These are phyloP conservation scores for Hanseniaspora singularis DNA, from an alignment of 805 yeast genomes.

Conservation along the genomic window DNA sequence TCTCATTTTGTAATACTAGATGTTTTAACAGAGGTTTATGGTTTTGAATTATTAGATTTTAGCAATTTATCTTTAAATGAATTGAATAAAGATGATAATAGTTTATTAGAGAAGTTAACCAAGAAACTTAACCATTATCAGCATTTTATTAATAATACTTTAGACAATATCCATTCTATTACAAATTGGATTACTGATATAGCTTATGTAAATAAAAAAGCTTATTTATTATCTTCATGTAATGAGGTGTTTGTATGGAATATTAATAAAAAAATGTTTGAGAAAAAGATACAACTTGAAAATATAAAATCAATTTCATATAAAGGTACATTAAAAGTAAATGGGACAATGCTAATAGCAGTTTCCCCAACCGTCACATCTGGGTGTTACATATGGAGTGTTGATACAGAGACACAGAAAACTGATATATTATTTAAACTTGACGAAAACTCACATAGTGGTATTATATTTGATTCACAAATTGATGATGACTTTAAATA, in stretches of 20 bases:
- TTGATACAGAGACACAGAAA: conserved; percentile 25
- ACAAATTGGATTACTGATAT: conserved; percentile 68
- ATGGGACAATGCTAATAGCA: conserved; percentile 35
- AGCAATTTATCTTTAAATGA: conserved; percentile 16
- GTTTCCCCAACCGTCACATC: conserved; percentile 92
- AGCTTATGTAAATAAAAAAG: conserved; percentile 35
- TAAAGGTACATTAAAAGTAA: conserved; percentile 60
- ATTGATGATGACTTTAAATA: conserved; percentile 44
- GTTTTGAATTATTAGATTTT: neutral
- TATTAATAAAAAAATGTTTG: conserved; percentile 21
- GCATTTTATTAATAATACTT: too few relatives aligned
- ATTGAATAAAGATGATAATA: conserved; percentile 36
- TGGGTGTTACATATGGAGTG: conserved; percentile 73
- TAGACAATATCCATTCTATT: too few relatives aligned
- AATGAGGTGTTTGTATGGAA: conserved; percentile 38
- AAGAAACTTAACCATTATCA: too few relatives aligned
- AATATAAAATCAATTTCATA: conserved; percentile 74
- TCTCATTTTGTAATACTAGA: neutral
- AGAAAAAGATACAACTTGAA: conserved; percentile 31
- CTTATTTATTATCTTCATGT: conserved; percentile 65
- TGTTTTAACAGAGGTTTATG: neutral
- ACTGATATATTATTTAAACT: neutral
- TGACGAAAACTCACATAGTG: conserved; percentile 54
- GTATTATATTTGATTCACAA: conserved; percentile 76
- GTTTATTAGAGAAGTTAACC: too few relatives aligned